Evolutionary conservation across 1,139 yeast genomes (phyloP), one percentile per base, ranked within the genome.

Genomic region (Yamadazyma triangularis): DNA sequence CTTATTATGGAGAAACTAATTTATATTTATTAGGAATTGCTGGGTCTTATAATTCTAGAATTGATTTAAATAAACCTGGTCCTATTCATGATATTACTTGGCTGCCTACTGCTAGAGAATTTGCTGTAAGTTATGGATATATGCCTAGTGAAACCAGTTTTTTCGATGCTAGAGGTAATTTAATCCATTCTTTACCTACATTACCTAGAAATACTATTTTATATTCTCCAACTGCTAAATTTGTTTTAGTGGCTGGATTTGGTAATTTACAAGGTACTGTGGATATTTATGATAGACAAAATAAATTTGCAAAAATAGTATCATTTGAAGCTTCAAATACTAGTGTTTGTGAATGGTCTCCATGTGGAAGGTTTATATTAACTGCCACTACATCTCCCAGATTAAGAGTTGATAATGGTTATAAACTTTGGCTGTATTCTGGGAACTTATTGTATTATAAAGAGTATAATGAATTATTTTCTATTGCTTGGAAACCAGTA

Each of bases 331-430:
- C 97, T 4, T 65, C 96, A 28, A 93, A 93, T 62, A 88, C 97
- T 9, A 83, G 95, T 18, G 94, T 83, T 28, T 89, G 96, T 57
- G 88, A 85, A 56, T 93, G 98, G 98, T 81, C 95, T 4, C 98
- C 99, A n/a, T 95, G 93, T 61, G 97, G 98, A 24, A 77, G 94
- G 51, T 87, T 73, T 52, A 79, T 93, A 38, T 65, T 93, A 56
- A 89, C 97, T 13, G 98, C 98, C 15, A 93, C 98, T 6, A 91
- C 98, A 0, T 79, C 96, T 14, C 99, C 99, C 40, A 75, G 99
- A 50, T 74, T 93, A 50, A 79, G 98, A 53, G 99, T 93, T 30
- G 99, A 93, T 58, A 93, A 93, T 56, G 93, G 97, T 34, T 79
- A 83, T 46, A 86, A 87, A 58, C 70, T 93, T 48, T 91, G 97